These are phyloP conservation scores for Datisca glomerata DNA, from an alignment of 306 rosid species.

Conservation along the genomic window DNA sequence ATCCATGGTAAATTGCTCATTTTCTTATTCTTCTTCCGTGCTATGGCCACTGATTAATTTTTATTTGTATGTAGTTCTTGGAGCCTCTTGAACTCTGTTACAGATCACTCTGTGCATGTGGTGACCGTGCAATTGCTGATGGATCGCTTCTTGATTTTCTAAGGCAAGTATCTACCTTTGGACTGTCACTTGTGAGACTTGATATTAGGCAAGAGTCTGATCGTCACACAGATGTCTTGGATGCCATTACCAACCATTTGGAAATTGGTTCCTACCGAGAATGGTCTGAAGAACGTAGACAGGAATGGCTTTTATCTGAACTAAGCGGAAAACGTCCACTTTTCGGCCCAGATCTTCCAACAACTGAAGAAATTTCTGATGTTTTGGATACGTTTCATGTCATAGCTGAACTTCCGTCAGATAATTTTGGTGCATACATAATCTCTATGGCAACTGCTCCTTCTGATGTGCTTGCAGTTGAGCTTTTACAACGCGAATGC, in stretches of 20 bases:
- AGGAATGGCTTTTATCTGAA: slow-evolving; percentile 82
- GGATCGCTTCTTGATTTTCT: slow-evolving; percentile 87
- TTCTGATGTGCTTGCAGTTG: slow-evolving; percentile 85
- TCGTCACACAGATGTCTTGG: slow-evolving; percentile 75
- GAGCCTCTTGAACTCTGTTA: slow-evolving; percentile 82
- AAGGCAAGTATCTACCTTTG: slow-evolving; percentile 87
- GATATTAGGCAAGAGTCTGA: slow-evolving; percentile 90
- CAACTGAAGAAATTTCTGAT: slow-evolving; percentile 72
- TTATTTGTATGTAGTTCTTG: slow-evolving; percentile 46
- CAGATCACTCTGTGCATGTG: slow-evolving; percentile 76
- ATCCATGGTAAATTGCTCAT: too few species aligned
- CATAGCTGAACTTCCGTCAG: slow-evolving; percentile 73
- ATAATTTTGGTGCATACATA: slow-evolving; percentile 85
- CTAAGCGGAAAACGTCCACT: slow-evolving; percentile 70
- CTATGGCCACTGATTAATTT: slow-evolving; percentile 15
- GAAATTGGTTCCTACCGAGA: slow-evolving; percentile 75
- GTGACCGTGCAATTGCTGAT: slow-evolving; percentile 75
- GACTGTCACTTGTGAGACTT: slow-evolving; percentile 76
- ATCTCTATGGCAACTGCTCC: slow-evolving; percentile 90
- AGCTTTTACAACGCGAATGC: slow-evolving; percentile 82
- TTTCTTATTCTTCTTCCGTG: too few species aligned
- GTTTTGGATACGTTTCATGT: slow-evolving; percentile 74
- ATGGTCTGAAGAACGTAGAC: slow-evolving; percentile 79
- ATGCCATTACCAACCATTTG: slow-evolving; percentile 71
- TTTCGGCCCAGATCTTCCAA: slow-evolving; percentile 80